Percentiles rank a stretch among this genome's conserved stretches.
Evolutionary conservation across 441 rosid genomes (phyloP).

Genomic region (Corymbia citriodora): DNA sequence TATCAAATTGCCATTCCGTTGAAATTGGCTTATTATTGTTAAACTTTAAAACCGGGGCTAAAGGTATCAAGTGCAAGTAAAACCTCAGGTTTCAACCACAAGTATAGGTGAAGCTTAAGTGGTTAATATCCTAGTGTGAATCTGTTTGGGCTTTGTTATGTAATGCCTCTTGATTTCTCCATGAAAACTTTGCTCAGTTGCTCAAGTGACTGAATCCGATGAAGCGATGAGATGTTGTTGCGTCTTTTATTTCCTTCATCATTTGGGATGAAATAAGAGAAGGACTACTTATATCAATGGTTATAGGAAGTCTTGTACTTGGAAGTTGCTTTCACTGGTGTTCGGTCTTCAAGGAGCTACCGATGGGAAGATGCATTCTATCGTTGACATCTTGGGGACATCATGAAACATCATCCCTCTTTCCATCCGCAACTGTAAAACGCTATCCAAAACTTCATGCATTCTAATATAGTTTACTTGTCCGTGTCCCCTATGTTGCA

Average conservation of each 20-base stretch:
- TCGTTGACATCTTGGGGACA: background rate
- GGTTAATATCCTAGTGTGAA: background rate
- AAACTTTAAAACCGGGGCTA: background rate
- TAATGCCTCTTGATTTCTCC: background rate
- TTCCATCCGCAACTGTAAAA: background rate
- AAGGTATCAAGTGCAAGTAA: background rate
- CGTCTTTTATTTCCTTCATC: background rate
- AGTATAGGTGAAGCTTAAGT: background rate
- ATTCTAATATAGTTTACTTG: background rate
- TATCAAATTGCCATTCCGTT: background rate
- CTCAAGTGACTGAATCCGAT: background rate
- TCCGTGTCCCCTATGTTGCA: background rate
- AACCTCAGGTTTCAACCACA: background rate
- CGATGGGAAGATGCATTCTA: background rate
- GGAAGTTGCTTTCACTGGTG: background rate
- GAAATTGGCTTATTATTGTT: background rate
- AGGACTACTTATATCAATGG: background rate
- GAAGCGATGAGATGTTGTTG: background rate
- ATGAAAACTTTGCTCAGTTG: background rate
- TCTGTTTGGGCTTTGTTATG: background rate
- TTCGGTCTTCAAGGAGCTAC: background rate
- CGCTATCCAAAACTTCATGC: background rate
- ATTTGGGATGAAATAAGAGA: background rate
- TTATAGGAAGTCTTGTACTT: background rate
- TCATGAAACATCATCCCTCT: background rate